These are phyloP conservation scores for Beauveria sp. DNA, from an alignment of 2,329 filamentous ascomycete species.

Conservation along the genomic window DNA sequence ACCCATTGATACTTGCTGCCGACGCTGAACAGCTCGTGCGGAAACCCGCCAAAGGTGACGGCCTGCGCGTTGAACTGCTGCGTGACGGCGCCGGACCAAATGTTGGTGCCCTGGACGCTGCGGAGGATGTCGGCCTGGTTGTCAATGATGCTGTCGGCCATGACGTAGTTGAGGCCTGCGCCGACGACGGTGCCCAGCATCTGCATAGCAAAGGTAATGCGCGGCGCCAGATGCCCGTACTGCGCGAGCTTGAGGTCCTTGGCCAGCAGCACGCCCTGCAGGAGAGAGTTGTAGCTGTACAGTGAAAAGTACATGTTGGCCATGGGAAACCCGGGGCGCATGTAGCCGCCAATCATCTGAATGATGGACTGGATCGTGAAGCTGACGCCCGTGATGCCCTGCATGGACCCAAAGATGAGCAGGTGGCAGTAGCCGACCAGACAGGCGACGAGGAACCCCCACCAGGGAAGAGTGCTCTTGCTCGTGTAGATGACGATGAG, in stretches of 20 bases:
- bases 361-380: slow-evolving; percentile 30
- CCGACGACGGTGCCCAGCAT: slow-evolving; percentile 34
- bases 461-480: slow-evolving; percentile 23
- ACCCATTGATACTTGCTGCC: slow-evolving; percentile 12
- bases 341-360: slow-evolving; percentile 41
- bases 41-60: slow-evolving; percentile 20
- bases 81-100: slow-evolving; percentile 38
- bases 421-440: slow-evolving; percentile 28
- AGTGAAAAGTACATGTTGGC: slow-evolving; percentile 38
- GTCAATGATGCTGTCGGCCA: slow-evolving; percentile 37
- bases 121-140: slow-evolving; percentile 33
- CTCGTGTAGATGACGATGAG: slow-evolving; percentile 28
- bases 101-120: slow-evolving; percentile 31
- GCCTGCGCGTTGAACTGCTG: slow-evolving; percentile 36
- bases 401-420: slow-evolving; percentile 32
- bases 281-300: slow-evolving; percentile 25
- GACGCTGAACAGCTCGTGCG: slow-evolving; percentile 16
- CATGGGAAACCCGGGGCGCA: slow-evolving; percentile 32
- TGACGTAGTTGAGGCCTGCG: slow-evolving; percentile 36
- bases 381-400: slow-evolving; percentile 31
- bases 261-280: slow-evolving; percentile 25
- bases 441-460: slow-evolving; percentile 33
- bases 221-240: slow-evolving; percentile 21
- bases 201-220: slow-evolving; percentile 23
- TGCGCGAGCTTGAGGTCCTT: slow-evolving; percentile 23